These are phyloP conservation scores for Didymella segeticola DNA, from an alignment of 2,329 filamentous ascomycete genomes.

Conservation along the genomic window DNA sequence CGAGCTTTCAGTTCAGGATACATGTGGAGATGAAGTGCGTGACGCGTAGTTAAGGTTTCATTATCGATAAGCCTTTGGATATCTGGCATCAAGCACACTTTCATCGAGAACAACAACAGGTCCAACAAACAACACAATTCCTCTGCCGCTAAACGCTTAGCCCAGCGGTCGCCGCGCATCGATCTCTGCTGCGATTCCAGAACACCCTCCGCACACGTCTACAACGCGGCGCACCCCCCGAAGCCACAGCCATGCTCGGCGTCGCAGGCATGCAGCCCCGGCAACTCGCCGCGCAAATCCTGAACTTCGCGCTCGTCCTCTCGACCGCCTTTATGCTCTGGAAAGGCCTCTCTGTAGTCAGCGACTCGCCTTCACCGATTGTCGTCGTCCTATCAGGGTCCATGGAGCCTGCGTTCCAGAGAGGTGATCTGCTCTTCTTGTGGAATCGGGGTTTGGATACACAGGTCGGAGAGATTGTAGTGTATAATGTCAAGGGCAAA, in stretches of 20 bases:
- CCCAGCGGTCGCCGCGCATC: not conserved
- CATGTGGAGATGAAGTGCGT: not conserved
- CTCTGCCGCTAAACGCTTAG: not conserved
- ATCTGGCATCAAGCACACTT: slow-evolving; percentile 42
- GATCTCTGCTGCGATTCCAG: not conserved
- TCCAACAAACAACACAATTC: slow-evolving; percentile 16
- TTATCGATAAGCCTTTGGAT: slow-evolving; percentile 32
- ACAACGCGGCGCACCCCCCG: not conserved
- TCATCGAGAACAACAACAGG: slow-evolving; percentile 9
- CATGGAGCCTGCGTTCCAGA: slow-evolving; percentile 84
- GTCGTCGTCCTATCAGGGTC: slow-evolving; percentile 84
- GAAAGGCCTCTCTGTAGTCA: slow-evolving; percentile 84
- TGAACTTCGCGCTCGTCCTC: slow-evolving; percentile 90
- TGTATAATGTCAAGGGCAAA: slow-evolving; percentile 88
- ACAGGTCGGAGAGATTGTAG: slow-evolving; percentile 74
- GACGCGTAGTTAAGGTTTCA: slow-evolving; percentile 16
- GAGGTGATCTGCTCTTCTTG: slow-evolving; percentile 76
- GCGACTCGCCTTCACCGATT: slow-evolving; percentile 71
- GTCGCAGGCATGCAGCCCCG: slow-evolving; percentile 74
- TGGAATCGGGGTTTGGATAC: slow-evolving; percentile 74
- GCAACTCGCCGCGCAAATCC: slow-evolving; percentile 79
- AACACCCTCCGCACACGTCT: not conserved
- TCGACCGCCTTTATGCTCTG: slow-evolving; percentile 91
- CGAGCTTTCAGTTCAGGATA: not conserved
- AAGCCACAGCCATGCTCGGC: slow-evolving; percentile 42